phyloP scores from a whole-genome alignment of 2,329 filamentous ascomycete genomes.

The Berkeleyomyces basicola region DNA sequence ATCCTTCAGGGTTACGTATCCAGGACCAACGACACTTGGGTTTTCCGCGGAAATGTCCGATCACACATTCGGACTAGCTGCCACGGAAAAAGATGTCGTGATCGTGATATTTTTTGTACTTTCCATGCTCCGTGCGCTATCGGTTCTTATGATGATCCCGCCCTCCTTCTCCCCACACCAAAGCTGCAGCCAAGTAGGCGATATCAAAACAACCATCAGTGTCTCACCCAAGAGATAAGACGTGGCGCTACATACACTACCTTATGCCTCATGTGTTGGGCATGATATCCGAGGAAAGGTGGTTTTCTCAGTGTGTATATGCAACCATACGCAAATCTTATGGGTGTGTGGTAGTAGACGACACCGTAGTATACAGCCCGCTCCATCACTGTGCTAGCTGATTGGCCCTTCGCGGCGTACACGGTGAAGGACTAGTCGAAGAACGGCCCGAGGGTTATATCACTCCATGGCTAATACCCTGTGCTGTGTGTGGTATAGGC shows the following conservation, averaged over 20 bases:
- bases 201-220: not conserved
- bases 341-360: not conserved
- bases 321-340: not conserved
- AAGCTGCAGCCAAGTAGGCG: not conserved
- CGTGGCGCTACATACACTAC: not conserved
- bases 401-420: no score
- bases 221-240: not conserved
- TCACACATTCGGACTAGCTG: not conserved
- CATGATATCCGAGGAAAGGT: not conserved
- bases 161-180: not conserved
- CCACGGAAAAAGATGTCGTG: conserved; percentile 1
- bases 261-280: no score
- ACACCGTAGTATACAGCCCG: no score
- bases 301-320: not conserved
- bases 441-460: not conserved
- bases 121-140: not conserved
- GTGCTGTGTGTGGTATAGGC: not conserved
- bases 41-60: not conserved
- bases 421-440: not conserved
- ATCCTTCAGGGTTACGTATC: not conserved
- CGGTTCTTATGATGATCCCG: not conserved
- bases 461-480: not conserved
- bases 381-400: no score
- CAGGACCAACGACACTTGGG: not conserved
- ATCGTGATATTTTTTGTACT: not conserved